phyloP scores from a whole-genome alignment of 148 eudicot genomes.

The Chenopodium berlandieri region DNA sequence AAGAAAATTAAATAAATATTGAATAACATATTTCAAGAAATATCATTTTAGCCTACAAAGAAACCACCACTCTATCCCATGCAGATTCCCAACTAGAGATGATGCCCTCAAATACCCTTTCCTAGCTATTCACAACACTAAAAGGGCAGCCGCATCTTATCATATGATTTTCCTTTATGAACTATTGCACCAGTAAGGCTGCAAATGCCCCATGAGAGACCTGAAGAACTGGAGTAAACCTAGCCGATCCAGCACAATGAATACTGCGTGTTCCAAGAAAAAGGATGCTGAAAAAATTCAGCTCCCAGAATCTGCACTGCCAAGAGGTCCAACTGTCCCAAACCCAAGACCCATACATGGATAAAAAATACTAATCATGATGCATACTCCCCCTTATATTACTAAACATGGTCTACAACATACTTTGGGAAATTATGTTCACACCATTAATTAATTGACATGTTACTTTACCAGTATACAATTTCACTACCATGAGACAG shows the following conservation, averaged over 20 bases:
- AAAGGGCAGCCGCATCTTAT: neutral
- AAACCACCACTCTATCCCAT: neutral
- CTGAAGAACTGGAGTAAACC: neutral
- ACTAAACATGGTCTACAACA: neutral
- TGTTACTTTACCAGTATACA: neutral
- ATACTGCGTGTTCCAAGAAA: neutral
- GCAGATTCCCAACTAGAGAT: neutral
- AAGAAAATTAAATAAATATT: too few species aligned
- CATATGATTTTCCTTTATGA: neutral
- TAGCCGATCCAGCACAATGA: neutral
- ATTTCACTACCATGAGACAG: neutral
- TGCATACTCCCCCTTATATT: neutral
- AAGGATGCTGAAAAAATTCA: neutral
- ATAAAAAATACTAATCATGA: neutral
- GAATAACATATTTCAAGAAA: neutral
- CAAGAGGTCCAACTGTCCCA: neutral
- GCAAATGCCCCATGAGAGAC: neutral
- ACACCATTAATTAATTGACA: neutral
- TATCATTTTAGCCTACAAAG: neutral
- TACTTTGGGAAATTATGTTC: neutral
- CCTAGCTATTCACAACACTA: neutral
- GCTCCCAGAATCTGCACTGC: neutral
- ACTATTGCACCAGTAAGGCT: neutral
- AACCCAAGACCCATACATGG: neutral
- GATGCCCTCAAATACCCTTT: neutral